Evolutionary conservation across 2,329 filamentous ascomycete species (phyloP).

Genomic region (Macrophomina phaseolina): DNA sequence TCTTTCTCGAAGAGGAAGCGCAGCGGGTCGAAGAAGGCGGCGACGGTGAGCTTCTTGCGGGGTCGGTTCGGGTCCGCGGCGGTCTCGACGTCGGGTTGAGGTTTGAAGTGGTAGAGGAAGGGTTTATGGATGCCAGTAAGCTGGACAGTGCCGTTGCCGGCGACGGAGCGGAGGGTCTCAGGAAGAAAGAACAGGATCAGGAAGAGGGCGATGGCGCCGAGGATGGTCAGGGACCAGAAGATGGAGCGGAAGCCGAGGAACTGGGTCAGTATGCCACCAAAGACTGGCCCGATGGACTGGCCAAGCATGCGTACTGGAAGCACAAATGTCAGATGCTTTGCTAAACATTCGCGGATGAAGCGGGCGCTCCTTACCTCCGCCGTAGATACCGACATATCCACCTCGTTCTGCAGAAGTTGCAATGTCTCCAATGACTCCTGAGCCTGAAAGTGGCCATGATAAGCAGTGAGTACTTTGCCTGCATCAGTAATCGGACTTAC

Average conservation of each 20-base stretch:
- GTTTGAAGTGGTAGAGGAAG: constrained; percentile 40
- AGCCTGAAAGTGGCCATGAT: constrained; percentile 1
- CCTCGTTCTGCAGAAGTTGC: constrained; percentile 48
- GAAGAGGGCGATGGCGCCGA: constrained; percentile 43
- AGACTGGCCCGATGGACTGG: constrained; percentile 41
- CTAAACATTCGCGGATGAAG: too few relatives aligned
- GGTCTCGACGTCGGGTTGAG: constrained; percentile 29
- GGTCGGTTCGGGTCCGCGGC: constrained; percentile 34
- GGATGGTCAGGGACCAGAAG: constrained; percentile 50
- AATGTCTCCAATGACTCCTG: constrained; percentile 49
- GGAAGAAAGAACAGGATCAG: constrained; percentile 46
- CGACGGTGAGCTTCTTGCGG: constrained; percentile 45
- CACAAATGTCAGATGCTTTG: neutral
- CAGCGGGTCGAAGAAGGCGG: constrained; percentile 52
- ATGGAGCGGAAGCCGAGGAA: constrained; percentile 45
- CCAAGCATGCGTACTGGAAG: constrained; percentile 39
- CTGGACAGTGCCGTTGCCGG: constrained; percentile 35
- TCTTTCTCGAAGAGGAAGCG: constrained; percentile 48
- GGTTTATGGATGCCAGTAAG: constrained; percentile 50
- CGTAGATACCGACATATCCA: constrained; percentile 50
- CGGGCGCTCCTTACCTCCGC: constrained; percentile 34
- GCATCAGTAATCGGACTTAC: constrained; percentile 29
- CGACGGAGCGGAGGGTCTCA: constrained; percentile 44
- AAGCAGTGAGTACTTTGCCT: too few relatives aligned
- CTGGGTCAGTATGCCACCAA: constrained; percentile 43